Percentiles rank a stretch among this genome's conserved stretches.
Conservation (phyloP, 768 basidiomycete species). For the Tulasnella sp. region DNA sequence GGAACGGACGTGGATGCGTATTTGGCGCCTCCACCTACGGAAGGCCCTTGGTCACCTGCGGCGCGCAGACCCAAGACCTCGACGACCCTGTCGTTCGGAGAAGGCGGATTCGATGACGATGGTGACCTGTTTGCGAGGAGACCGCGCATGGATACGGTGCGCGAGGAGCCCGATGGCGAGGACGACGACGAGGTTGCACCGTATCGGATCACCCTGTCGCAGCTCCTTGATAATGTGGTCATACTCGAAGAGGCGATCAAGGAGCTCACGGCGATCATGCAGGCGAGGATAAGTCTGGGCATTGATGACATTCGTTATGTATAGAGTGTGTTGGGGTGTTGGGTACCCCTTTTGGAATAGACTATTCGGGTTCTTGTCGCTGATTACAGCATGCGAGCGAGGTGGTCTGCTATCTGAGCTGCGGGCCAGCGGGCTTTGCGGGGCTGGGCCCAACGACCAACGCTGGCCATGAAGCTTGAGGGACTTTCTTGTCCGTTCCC, state of each 20-base stretch:
- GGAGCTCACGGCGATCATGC: slow-evolving; percentile 75
- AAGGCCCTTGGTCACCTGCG: slow-evolving; percentile 52
- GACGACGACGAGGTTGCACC: slow-evolving; percentile 22
- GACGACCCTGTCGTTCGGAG: too few relatives aligned
- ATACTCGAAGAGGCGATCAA: slow-evolving; percentile 92
- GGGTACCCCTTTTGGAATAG: neutral
- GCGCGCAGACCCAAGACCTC: neutral
- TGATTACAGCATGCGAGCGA: too few relatives aligned
- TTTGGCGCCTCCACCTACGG: slow-evolving; percentile 43
- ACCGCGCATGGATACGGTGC: slow-evolving; percentile 19
- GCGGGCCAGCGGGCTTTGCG: too few relatives aligned
- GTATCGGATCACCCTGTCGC: slow-evolving; percentile 58
- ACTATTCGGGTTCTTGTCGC: neutral
- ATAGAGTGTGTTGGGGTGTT: slow-evolving; percentile 23
- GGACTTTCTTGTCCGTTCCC: too few relatives aligned
- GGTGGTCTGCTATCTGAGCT: too few relatives aligned
- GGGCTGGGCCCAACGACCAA: too few relatives aligned
- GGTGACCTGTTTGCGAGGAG: slow-evolving; percentile 12
- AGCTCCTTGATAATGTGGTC: slow-evolving; percentile 84
- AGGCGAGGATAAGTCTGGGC: slow-evolving; percentile 70
- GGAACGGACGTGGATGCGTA: slow-evolving; percentile 61
- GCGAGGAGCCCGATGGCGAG: slow-evolving; percentile 21
- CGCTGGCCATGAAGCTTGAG: too few relatives aligned
- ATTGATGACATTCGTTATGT: slow-evolving; percentile 72
- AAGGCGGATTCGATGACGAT: slow-evolving; percentile 18